phyloP scores from a whole-genome alignment of 176 grass and related monocot genomes.

The Cymbopogon citratus region DNA sequence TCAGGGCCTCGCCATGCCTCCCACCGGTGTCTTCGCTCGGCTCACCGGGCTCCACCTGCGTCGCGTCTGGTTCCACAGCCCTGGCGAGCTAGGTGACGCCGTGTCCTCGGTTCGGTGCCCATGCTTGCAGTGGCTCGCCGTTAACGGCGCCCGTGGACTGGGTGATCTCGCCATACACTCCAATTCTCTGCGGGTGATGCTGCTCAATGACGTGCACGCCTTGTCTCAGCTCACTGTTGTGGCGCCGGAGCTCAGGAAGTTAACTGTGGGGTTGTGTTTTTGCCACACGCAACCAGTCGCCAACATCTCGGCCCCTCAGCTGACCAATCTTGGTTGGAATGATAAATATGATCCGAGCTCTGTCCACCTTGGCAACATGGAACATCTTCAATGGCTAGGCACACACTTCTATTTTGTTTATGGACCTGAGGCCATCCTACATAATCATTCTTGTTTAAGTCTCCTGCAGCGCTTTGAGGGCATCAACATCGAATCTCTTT shows the following conservation, averaged over 20 bases:
- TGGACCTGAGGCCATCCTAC: neutral
- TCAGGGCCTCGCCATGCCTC: neutral
- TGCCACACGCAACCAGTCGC: neutral
- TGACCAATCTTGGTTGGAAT: neutral
- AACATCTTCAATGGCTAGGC: neutral
- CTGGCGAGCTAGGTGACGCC: constrained; percentile 3
- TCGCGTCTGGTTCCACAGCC: neutral
- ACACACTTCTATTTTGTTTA: neutral
- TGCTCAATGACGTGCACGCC: neutral
- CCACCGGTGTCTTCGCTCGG: neutral
- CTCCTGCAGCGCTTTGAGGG: neutral
- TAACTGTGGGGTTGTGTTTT: neutral
- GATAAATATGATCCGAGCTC: constrained; percentile 12
- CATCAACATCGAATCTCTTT: neutral
- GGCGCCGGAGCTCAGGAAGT: neutral
- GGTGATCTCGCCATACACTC: neutral
- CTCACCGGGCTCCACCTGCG: neutral
- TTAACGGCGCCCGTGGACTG: neutral
- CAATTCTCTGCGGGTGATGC: neutral
- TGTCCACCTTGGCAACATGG: neutral
- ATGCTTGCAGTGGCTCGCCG: neutral
- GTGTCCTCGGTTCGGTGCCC: constrained; percentile 11
- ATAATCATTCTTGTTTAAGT: neutral
- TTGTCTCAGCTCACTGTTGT: constrained; percentile 3
- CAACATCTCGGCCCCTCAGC: constrained; percentile 17